Percentiles rank a stretch among this genome's conserved stretches.
These are phyloP conservation scores for Marchantia polymorpha DNA, from an alignment of 225 moss, liverwort and hornwort species.

Conservation along the genomic window DNA sequence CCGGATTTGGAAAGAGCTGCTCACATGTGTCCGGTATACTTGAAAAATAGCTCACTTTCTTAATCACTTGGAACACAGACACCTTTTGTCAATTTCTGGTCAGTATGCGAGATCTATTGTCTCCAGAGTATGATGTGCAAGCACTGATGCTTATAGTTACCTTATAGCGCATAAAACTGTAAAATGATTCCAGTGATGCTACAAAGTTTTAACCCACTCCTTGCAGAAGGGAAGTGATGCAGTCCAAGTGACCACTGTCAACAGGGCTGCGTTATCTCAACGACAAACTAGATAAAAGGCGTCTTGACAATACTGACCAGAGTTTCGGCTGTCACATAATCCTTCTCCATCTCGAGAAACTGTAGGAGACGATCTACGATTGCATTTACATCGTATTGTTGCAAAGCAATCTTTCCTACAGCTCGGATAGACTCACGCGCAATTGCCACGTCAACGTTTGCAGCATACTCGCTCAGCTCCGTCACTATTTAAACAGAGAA, in stretches of 20 bases:
- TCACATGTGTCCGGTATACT: background rate
- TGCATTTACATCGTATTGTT: constrained; percentile 96
- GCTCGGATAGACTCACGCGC: constrained; percentile 99
- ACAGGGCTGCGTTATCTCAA: no score
- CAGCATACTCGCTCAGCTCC: constrained; percentile 97
- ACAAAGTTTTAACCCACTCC: no score
- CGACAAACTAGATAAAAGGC: no score
- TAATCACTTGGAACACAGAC: no score
- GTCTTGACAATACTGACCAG: constrained; percentile 51
- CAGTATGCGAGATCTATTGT: no score
- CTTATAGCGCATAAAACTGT: no score
- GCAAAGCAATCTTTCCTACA: constrained; percentile 96
- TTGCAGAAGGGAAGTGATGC: no score
- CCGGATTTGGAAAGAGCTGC: background rate
- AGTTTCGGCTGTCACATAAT: constrained; percentile 97
- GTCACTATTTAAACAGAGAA: constrained; percentile 68
- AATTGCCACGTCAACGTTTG: constrained; percentile 87
- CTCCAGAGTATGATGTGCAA: no score
- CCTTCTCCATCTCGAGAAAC: constrained; percentile 99
- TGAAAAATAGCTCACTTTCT: background rate
- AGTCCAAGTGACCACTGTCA: no score
- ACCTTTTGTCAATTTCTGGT: no score
- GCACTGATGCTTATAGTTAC: no score
- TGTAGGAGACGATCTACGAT: constrained; percentile 95
- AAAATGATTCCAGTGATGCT: no score